These are phyloP conservation scores for Scheffersomyces lignosus DNA, from an alignment of 805 yeast genomes.

Conservation along the genomic window DNA sequence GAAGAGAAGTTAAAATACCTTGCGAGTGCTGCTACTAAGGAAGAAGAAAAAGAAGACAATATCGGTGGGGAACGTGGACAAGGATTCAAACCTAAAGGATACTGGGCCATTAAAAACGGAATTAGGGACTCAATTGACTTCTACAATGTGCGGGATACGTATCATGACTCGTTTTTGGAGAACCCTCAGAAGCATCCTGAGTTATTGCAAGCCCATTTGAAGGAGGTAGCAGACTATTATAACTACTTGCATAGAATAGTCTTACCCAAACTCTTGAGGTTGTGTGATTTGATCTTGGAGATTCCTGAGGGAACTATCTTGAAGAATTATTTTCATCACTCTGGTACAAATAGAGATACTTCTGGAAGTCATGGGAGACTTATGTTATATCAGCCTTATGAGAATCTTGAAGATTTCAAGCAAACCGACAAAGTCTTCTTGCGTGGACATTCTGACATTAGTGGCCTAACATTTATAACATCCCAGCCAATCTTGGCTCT, in stretches of 20 bases:
- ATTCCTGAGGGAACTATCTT: constrained; percentile 31
- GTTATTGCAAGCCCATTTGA: constrained; percentile 6
- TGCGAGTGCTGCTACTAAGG: constrained; percentile 31
- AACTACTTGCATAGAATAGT: constrained; percentile 5
- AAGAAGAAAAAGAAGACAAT: constrained; percentile 16
- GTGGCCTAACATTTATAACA: constrained; percentile 40
- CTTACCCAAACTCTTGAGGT: constrained; percentile 6
- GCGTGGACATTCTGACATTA: constrained; percentile 49
- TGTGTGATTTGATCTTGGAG: constrained; percentile 66
- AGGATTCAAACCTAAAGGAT: constrained; percentile 9
- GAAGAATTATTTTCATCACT: constrained; percentile 3
- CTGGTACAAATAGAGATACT: constrained; percentile 13
- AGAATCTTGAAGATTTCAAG: constrained; percentile 22
- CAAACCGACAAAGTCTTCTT: constrained; percentile 42
- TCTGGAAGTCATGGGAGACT: constrained; percentile 25
- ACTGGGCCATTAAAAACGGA: constrained; percentile 10
- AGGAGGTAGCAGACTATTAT: constrained; percentile 7
- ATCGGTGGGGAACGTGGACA: constrained; percentile 10
- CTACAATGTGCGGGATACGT: constrained; percentile 6
- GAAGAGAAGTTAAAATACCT: constrained; percentile 22
- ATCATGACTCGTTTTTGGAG: constrained; percentile 4
- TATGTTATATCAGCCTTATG: constrained; percentile 26
- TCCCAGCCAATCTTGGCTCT: constrained; percentile 42
- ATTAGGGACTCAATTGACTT: constrained; percentile 7
- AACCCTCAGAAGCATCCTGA: constrained; percentile 5